These are phyloP conservation scores for Vaucheria bursata DNA, from an alignment of 352 stramenopile genomes.

Conservation along the genomic window DNA sequence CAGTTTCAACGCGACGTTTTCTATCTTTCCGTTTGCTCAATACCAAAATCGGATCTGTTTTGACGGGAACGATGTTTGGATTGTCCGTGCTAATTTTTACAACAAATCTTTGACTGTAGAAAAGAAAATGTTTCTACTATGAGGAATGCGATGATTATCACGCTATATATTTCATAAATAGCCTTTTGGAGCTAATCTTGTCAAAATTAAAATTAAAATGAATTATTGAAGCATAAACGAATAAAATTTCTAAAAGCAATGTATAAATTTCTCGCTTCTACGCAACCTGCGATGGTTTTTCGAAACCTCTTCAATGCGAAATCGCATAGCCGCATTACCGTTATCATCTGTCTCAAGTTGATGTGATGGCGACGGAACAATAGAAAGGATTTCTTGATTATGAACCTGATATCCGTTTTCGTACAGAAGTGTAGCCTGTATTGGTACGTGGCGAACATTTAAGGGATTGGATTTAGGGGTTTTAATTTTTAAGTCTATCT, in stretches of 20 bases:
- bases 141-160: not conserved
- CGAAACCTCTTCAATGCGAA: constrained; percentile 12
- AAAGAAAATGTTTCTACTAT: not conserved
- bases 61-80: constrained; percentile 1
- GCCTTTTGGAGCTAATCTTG: not conserved
- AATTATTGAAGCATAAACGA: not conserved
- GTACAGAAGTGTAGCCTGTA: constrained; percentile 33
- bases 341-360: constrained; percentile 11
- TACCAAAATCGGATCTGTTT: constrained; percentile 28
- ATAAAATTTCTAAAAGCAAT: not conserved
- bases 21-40: constrained; percentile 46
- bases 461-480: not conserved
- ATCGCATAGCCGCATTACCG: not conserved
- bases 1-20: constrained; percentile 21
- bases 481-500: not conserved
- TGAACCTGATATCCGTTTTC: constrained; percentile 25
- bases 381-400: constrained; percentile 39
- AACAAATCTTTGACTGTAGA: not conserved
- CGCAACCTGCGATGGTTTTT: constrained; percentile 7
- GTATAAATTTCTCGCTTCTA: too few relatives aligned
- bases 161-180: not conserved
- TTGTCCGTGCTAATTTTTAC: not conserved
- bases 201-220: not conserved
- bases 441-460: constrained; percentile 9
- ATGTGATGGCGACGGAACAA: constrained; percentile 3